Base-by-base conservation (phyloP, 495 filamentous ascomycete genomes). In the Neurospora hispaniola region DNA sequence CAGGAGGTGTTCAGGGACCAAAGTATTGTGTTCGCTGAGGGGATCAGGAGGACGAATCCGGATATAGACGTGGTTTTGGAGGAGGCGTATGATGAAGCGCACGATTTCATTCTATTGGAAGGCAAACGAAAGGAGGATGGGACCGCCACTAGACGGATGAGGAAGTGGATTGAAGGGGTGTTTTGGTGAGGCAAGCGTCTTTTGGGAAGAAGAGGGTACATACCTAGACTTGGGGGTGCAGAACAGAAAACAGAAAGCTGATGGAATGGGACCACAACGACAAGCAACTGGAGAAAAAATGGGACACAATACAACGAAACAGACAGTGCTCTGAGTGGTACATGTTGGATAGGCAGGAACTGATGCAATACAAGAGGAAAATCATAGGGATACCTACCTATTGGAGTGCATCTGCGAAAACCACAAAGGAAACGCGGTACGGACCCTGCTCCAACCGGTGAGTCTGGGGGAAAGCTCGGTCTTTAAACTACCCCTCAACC, bases 61-160 rank as follows among this genome's bases (percentile, higher is more conserved):
- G 72, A 44, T 46, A 14, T 74, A 12, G 46, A 73, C 20, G 73
- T 79, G 14, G 43, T 20, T 70, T 38, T 80, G 7, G 73, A 76
- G 23, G 44, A 76, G 14, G 31, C 31, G 12, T 70, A 48, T 43
- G 68, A 74, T 1, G 75, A 76, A 70, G 77, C 76, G 6, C 77
- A 80, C 39, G 76, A 80, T 27, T 79, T 77, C 75, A 73, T 78
- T 12, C 23, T 77, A 42, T 14, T 78, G 41, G 77, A 80, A 48
- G 77, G 74, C 9, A 48, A 44, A 31, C 39, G 44, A 23, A 66
- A 44, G 16, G 20, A 70, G 2, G 73, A 75, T 23, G 78, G 78
- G 23, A 69, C 72, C 46, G 77, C 77, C 2, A 79, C 70, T 5
- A 73, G 59, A 71, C 31, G 73, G 38, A 79, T 80, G 78, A 74